phyloP scores from a whole-genome alignment of 2,329 filamentous ascomycete genomes.

The Fusarium anthophilum region DNA sequence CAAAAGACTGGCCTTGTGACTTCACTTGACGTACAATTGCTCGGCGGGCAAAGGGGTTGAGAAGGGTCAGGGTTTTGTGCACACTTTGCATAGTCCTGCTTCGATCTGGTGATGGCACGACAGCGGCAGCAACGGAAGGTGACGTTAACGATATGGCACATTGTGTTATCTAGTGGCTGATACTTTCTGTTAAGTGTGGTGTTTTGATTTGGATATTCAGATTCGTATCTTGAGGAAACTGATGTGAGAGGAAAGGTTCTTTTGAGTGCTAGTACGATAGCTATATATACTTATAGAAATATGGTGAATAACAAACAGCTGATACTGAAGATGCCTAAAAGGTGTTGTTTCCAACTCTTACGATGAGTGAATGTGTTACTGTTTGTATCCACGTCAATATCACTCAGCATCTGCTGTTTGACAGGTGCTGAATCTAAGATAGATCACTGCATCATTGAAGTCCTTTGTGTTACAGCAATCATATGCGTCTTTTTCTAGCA shows the following conservation, averaged over 20 bases:
- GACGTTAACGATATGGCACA: neutral
- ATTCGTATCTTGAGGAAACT: neutral
- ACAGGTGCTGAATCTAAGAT: no score
- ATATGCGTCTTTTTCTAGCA: no score
- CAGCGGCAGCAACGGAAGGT: neutral
- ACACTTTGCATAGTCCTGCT: neutral
- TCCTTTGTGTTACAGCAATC: fast-evolving
- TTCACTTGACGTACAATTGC: neutral
- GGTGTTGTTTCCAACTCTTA: fast-evolving
- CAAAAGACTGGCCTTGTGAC: neutral
- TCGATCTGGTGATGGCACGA: neutral
- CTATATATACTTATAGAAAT: neutral
- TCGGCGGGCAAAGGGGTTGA: neutral
- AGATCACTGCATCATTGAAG: neutral
- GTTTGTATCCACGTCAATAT: fast-evolving
- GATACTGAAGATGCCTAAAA: fast-evolving
- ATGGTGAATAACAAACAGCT: neutral
- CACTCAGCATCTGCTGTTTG: neutral
- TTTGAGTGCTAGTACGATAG: neutral
- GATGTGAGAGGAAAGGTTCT: neutral
- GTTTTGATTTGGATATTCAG: neutral
- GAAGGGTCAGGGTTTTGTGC: neutral
- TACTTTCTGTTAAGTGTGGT: fast-evolving
- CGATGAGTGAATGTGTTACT: neutral
- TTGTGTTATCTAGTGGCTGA: neutral